Conservation (phyloP, 306 rosid species). For the Vicia sativa region DNA sequence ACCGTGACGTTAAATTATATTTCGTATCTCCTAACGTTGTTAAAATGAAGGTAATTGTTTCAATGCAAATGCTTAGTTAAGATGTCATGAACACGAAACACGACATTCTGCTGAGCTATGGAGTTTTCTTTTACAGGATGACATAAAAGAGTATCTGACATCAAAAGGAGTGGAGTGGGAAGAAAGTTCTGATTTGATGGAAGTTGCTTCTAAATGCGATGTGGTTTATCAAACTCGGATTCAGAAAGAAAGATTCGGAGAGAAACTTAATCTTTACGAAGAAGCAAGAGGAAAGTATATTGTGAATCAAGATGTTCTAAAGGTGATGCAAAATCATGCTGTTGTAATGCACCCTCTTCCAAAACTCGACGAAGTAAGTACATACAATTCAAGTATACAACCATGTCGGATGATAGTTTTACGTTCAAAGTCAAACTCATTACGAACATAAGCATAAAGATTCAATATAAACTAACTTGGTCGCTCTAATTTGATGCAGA, state of each 20-base stretch:
- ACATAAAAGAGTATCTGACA: constrained; percentile 79
- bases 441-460: constrained; percentile 1
- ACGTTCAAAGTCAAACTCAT: background rate
- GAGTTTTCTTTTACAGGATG: constrained; percentile 56
- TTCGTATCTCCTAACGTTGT: constrained; percentile 85
- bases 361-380: constrained; percentile 82
- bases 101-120: constrained; percentile 7
- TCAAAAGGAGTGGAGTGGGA: constrained; percentile 77
- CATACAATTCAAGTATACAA: background rate
- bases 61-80: constrained; percentile 14
- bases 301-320: constrained; percentile 63
- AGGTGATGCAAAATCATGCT: constrained; percentile 75
- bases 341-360: constrained; percentile 96
- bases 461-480: constrained; percentile 11
- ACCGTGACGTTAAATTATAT: constrained; percentile 67
- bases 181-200: constrained; percentile 82
- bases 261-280: constrained; percentile 74
- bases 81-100: background rate
- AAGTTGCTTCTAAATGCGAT: constrained; percentile 84
- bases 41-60: constrained; percentile 80
- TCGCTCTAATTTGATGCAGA: constrained; percentile 48
- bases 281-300: constrained; percentile 90
- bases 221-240: constrained; percentile 94
- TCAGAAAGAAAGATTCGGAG: constrained; percentile 83
- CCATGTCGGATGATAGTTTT: background rate